Percentiles rank a stretch among this genome's conserved stretches.
These are phyloP conservation scores for Mortierella sp. DNA, from an alignment of 371 early-diverging fungal genomes.

Conservation along the genomic window DNA sequence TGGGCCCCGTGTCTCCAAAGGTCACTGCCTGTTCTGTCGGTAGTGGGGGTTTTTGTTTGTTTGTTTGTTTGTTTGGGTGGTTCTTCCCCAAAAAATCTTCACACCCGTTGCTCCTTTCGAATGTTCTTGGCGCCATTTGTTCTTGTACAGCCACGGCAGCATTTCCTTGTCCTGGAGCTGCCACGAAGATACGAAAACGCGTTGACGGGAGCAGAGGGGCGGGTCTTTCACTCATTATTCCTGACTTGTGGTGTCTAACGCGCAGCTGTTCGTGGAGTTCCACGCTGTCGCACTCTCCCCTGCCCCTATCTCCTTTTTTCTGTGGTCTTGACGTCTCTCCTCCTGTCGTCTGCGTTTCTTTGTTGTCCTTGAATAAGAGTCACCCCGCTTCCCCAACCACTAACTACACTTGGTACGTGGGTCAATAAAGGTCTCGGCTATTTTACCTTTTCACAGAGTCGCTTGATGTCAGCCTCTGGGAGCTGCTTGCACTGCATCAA, in stretches of 20 bases:
- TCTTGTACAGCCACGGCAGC: background rate
- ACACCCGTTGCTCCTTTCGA: background rate
- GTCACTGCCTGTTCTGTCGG: background rate
- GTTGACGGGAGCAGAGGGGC: background rate
- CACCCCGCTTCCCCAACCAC: background rate
- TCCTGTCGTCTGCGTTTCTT: background rate
- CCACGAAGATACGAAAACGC: background rate
- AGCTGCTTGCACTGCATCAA: slow-evolving; percentile 84
- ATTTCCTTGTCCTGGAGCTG: background rate
- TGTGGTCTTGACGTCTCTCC: background rate
- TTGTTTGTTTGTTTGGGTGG: background rate
- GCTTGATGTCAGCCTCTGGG: slow-evolving; percentile 86
- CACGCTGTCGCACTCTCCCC: background rate
- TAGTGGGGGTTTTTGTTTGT: background rate
- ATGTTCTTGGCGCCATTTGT: background rate
- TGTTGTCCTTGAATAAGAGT: background rate
- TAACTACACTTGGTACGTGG: background rate
- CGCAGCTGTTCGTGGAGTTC: background rate
- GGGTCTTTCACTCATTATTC: background rate
- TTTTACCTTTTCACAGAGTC: slow-evolving; percentile 87
- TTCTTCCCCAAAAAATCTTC: background rate
- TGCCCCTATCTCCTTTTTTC: background rate
- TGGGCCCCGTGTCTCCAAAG: background rate
- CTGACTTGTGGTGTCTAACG: background rate
- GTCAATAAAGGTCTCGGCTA: background rate